Base-by-base conservation (phyloP, 2,329 filamentous ascomycete species). In the Acrocalymma vagum region DNA sequence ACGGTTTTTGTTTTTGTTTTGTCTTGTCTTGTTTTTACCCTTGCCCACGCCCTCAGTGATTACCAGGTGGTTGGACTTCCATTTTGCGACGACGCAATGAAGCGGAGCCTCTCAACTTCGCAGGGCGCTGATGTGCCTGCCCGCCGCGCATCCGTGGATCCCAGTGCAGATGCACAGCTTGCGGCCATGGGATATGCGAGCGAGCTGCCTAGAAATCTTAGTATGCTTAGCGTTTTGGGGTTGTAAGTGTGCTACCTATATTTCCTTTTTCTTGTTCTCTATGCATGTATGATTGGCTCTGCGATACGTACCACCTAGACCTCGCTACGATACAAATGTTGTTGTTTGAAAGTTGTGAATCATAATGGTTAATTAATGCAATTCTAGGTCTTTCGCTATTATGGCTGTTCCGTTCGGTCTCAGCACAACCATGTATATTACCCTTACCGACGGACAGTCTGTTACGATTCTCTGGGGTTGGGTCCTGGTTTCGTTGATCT, bases 381-480 rank as follows among this genome's bases (percentile, higher is more conserved):
- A 6, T 14, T 49, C 47, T 49, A 76, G 73, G 50, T 87, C 84
- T 29, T 89, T 89, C 61, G 86, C 85, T 35, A 88, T 90, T 65
- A 88, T 89, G 84, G 85, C 85, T 9, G 84, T 84, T 9, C 84
- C 84, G 1, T 87, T 84, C 53, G 85, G 85, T 23, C 74, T 88
- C 24, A 82, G 77, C 20, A 88, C 86, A 11, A 88, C 85, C 2
- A 74, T 89, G 48, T 84, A 82, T 69, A 85, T 87, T 62, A 83
- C 82, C 15, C 75, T 89, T 18, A 79, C 79, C 13, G 84, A 88
- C 64, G 86, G 86, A 15, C 83, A 87, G 63, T 78, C 78, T 28
- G 85, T 88, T 11, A 87, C 84, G 16, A 78, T 88, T 26, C 72
- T 89, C 51, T 89, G 82, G 78, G 86, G 86, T 26, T 89, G 86